These are phyloP conservation scores for Neurospora sp. DNA, from an alignment of 495 filamentous ascomycete genomes.

Conservation along the genomic window DNA sequence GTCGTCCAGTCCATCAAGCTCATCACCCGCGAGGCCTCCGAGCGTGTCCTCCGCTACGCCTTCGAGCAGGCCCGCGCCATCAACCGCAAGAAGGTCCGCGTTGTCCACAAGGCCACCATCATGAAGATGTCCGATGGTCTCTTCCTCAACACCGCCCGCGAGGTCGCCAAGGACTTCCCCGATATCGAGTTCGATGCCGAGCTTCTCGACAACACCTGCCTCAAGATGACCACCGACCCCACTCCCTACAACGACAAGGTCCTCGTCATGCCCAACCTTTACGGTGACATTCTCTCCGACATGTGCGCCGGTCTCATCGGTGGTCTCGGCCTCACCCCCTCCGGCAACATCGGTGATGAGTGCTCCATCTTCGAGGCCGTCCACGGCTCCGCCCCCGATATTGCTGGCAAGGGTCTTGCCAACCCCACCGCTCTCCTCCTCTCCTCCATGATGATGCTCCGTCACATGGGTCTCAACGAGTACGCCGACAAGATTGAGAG, in stretches of 20 bases:
- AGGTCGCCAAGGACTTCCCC: conserved; percentile 89
- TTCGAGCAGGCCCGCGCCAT: conserved; percentile 94
- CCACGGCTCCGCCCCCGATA: conserved; percentile 95
- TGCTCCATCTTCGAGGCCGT: conserved; percentile 99
- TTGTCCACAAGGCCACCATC: conserved; percentile 98
- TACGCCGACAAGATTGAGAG: conserved; percentile 84
- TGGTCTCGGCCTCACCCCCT: conserved; percentile 92
- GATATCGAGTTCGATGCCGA: conserved; percentile 91
- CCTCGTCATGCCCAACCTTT: conserved; percentile 98
- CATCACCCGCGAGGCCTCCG: conserved; percentile 85
- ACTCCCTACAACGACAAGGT: conserved; percentile 97
- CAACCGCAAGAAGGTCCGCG: conserved; percentile 88
- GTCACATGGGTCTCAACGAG: conserved; percentile 86
- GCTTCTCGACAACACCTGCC: conserved; percentile 95
- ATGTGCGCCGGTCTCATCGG: conserved; percentile 99
- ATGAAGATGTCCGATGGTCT: conserved; percentile 99
- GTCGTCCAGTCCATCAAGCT: conserved; percentile 99
- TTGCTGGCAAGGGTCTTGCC: conserved; percentile 88
- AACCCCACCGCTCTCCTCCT: conserved; percentile 92
- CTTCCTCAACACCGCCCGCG: conserved; percentile 76
- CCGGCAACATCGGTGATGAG: conserved; percentile 97
- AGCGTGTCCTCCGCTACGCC: conserved; percentile 89
- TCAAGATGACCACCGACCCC: conserved; percentile 94
- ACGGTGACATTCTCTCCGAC: conserved; percentile 98
- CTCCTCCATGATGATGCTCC: conserved; percentile 96